Base-by-base conservation (phyloP, 169 alveolate genomes). In the Sarcocystis neurona region DNA sequence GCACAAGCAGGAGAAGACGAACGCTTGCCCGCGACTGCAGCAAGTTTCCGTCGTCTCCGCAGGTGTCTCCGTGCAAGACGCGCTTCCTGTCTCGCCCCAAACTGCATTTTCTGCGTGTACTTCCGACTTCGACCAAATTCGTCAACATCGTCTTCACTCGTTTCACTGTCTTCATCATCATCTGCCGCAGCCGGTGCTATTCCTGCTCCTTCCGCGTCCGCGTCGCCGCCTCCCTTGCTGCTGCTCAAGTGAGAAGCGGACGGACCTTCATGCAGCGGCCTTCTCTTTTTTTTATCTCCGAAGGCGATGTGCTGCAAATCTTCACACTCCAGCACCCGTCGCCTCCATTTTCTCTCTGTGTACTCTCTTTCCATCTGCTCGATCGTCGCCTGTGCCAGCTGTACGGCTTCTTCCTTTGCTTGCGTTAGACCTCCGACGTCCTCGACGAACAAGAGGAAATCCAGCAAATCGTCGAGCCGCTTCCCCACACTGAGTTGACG, bases 401-500 rank as follows among this genome's bases (percentile, higher is more conserved):
- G 75, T 0, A 63, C 75, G 4, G 75, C 75, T 12, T 41, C 41
- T n/a, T 63, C 75, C 41, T 63, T 63, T 10, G 75, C 75, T 10
- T 30, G 43, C 3, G 32, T 63, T 12, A 63, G 32, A 1, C 75
- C 75, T 1, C 46, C 34, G 18, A 63, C 46, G 41, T 63, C 75
- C 12, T 63, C 75, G 34, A 63, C 75, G 75, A 63, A 63, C 8
- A 63, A 30, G 37, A 63, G 75, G 32, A 63, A 63, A n/a, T 63
- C 75, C 43, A 30, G 75, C 75, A 63, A 63, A 43, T 63, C 75
- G 75, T 63, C 75, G 27, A 63, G 1, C 4, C 75, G 75, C 75
- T 63, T 63, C 75, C 75, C 75, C 43, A 63, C 75, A n/a, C 43
- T 41, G 44, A 63, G 75, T 41, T 63, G 75, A 37, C 75, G 75